These are phyloP conservation scores for Schwanniomyces etchellsii DNA, from an alignment of 1,139 yeast species.

Conservation along the genomic window DNA sequence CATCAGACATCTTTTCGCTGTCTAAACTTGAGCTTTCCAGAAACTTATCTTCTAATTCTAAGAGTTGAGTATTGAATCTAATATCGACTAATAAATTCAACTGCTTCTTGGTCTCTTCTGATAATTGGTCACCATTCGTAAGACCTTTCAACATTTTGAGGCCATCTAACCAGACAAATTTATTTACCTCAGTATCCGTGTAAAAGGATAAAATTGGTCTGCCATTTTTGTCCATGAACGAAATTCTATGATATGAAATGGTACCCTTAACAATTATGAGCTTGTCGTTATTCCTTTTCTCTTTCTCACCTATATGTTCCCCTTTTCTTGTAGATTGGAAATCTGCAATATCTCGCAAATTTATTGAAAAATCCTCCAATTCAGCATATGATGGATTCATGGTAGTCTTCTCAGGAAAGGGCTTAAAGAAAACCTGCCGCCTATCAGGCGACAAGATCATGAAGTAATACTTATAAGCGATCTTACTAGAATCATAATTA, in stretches of 20 bases:
- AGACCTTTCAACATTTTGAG: constrained; percentile 51
- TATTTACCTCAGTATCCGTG: constrained; percentile 66
- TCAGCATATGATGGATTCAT: constrained; percentile 56
- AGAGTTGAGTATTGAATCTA: constrained; percentile 61
- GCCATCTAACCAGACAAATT: constrained; percentile 79
- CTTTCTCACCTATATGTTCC: constrained; percentile 35
- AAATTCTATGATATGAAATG: constrained; percentile 51
- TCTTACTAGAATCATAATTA: constrained; percentile 20
- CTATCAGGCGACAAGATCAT: constrained; percentile 71
- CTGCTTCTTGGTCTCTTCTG: constrained; percentile 57
- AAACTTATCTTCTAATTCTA: constrained; percentile 43
- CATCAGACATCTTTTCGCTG: constrained; percentile 24
- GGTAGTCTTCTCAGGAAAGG: constrained; percentile 43
- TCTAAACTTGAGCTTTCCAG: no score
- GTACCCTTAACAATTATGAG: constrained; percentile 50
- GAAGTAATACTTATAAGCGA: constrained; percentile 38
- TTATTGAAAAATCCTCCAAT: constrained; percentile 29
- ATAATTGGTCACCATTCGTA: constrained; percentile 32
- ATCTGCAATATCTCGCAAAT: constrained; percentile 30
- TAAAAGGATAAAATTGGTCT: constrained; percentile 50
- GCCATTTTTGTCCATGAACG: constrained; percentile 37
- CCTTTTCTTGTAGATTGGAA: constrained; percentile 42
- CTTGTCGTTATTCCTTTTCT: constrained; percentile 28
- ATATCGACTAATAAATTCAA: constrained; percentile 52
- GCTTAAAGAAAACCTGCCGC: constrained; percentile 55